phyloP scores from a whole-genome alignment of 768 basidiomycete species.

The Boletus reticuloceps region DNA sequence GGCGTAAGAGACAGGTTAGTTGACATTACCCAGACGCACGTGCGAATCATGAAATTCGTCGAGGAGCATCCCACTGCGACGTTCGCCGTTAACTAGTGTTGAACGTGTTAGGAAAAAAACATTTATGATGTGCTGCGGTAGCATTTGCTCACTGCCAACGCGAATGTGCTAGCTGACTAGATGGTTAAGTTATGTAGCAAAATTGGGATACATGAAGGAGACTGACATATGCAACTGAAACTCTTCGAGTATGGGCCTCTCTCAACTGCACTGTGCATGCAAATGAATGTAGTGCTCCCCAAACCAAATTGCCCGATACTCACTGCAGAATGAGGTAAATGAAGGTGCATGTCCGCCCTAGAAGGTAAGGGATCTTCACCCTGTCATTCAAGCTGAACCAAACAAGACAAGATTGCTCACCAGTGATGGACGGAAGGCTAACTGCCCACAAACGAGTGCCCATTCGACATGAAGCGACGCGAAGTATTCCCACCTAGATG shows the following conservation, averaged over 20 bases:
- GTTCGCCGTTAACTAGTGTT: slow-evolving; percentile 1
- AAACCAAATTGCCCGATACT: neutral
- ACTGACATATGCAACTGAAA: slow-evolving; percentile 14
- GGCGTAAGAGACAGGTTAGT: neutral
- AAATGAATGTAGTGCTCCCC: neutral
- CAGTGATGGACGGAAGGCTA: slow-evolving; percentile 16
- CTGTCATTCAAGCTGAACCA: neutral
- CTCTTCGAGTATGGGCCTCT: neutral
- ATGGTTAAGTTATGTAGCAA: neutral
- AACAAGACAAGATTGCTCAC: slow-evolving; percentile 9
- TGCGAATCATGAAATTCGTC: slow-evolving; percentile 21
- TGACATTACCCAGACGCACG: slow-evolving; percentile 11
- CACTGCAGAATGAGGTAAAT: slow-evolving; percentile 9
- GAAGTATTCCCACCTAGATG: slow-evolving; percentile 23
- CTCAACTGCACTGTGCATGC: neutral
- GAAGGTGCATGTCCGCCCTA: slow-evolving; percentile 14
- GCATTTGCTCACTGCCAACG: slow-evolving; percentile 4
- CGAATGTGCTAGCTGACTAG: neutral
- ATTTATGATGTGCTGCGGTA: too few species aligned
- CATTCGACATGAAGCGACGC: slow-evolving; percentile 17
- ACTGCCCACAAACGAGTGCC: slow-evolving; percentile 8
- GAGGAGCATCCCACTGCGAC: slow-evolving; percentile 22
- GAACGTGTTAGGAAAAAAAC: neutral
- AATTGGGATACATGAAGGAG: neutral
- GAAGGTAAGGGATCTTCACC: slow-evolving; percentile 18